phyloP scores from a whole-genome alignment of 1,139 yeast genomes.

The Candida sp. region DNA sequence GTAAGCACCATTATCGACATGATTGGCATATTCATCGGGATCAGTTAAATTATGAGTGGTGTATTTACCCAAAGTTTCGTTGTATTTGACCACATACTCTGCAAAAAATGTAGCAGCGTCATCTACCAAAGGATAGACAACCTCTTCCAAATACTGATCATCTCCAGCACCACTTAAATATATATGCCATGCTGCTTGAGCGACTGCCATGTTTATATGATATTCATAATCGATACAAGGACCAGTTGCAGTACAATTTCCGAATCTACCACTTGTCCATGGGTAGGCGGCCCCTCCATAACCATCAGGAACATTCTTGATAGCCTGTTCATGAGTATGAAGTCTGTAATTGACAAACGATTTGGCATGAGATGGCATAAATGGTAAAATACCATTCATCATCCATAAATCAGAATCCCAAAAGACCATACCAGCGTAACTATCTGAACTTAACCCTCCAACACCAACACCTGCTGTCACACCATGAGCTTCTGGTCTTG shows the following conservation, averaged over 20 bases:
- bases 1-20: slow-evolving; percentile 76
- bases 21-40: slow-evolving; percentile 85
- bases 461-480: slow-evolving; percentile 54
- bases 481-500: slow-evolving; percentile 56
- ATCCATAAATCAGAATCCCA: slow-evolving; percentile 92
- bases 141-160: slow-evolving; percentile 51
- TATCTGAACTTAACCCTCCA: slow-evolving; percentile 73
- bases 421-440: slow-evolving; percentile 85
- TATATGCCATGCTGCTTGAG: slow-evolving; percentile 64
- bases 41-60: slow-evolving; percentile 72
- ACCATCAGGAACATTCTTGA: slow-evolving; percentile 44
- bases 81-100: slow-evolving; percentile 49
- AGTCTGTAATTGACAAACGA: slow-evolving; percentile 60
- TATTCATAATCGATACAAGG: slow-evolving; percentile 77
- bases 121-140: slow-evolving; percentile 62
- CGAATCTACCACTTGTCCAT: slow-evolving; percentile 74
- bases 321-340: slow-evolving; percentile 61
- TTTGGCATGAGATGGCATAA: slow-evolving; percentile 61
- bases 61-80: slow-evolving; percentile 47
- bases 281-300: slow-evolving; percentile 66
- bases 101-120: slow-evolving; percentile 72
- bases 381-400: slow-evolving; percentile 66
- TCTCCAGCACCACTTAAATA: slow-evolving; percentile 64
- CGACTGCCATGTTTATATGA: slow-evolving; percentile 73
- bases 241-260: slow-evolving; percentile 73